Evolutionary conservation across 1,284 basidiomycete species (phyloP).

Genomic region (Pseudomicrostroma phylloplanum): DNA sequence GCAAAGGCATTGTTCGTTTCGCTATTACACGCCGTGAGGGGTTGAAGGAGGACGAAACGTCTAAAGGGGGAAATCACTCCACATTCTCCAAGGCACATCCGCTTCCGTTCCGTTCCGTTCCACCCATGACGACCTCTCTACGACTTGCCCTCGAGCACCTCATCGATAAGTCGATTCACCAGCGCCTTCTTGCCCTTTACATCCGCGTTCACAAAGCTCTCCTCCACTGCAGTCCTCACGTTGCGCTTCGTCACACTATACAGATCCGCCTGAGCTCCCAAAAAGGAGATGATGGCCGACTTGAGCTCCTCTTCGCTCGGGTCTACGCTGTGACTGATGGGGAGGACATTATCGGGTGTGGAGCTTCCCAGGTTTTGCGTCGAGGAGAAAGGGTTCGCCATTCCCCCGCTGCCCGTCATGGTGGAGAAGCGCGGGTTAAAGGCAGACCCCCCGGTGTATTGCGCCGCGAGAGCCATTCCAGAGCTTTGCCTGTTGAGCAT

Average conservation of each 20-base stretch:
- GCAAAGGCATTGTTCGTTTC: too few species aligned
- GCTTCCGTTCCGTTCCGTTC: too few species aligned
- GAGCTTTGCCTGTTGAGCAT: conserved; percentile 26
- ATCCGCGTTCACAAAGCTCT: conserved; percentile 45
- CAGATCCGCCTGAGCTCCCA: conserved; percentile 46
- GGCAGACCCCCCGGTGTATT: conserved; percentile 24
- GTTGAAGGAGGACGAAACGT: too few species aligned
- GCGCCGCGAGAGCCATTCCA: conserved; percentile 31
- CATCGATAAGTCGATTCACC: conserved; percentile 47
- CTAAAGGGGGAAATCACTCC: too few species aligned
- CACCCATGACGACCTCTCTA: neutral
- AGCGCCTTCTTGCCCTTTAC: conserved; percentile 30
- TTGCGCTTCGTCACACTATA: conserved; percentile 47
- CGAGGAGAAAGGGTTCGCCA: conserved; percentile 29
- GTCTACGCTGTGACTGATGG: conserved; percentile 25
- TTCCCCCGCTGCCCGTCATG: neutral
- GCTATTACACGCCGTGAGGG: too few species aligned
- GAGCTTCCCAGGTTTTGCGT: conserved; percentile 1
- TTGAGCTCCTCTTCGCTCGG: conserved; percentile 42
- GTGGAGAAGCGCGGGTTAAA: neutral
- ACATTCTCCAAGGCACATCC: too few species aligned
- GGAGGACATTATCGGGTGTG: conserved; percentile 14
- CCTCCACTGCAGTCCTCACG: conserved; percentile 42
- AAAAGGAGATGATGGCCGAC: conserved; percentile 32
- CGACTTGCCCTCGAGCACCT: conserved; percentile 23